These are phyloP conservation scores for Phytophthora vignae DNA, from an alignment of 352 stramenopile species.

Conservation along the genomic window DNA sequence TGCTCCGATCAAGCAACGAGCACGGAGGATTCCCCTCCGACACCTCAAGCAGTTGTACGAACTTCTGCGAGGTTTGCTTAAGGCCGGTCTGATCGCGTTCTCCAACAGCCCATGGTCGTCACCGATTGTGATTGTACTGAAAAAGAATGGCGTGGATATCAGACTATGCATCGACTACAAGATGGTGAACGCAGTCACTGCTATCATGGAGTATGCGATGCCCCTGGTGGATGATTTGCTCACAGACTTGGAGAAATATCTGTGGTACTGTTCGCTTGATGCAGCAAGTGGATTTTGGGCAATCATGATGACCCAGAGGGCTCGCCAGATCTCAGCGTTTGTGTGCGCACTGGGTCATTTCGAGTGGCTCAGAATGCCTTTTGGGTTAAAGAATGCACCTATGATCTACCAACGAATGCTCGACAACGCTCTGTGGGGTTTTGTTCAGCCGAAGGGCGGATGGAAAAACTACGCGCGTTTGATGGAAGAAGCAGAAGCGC, in stretches of 20 bases:
- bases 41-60: background rate
- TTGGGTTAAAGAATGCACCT: too few relatives aligned
- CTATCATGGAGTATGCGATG: background rate
- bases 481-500: too few relatives aligned
- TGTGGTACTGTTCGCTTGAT: background rate
- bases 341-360: background rate
- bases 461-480: too few relatives aligned
- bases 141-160: background rate
- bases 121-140: background rate
- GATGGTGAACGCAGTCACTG: background rate
- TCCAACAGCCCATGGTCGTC: background rate
- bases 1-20: background rate
- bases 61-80: background rate
- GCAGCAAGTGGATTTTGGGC: background rate
- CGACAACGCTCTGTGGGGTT: too few relatives aligned
- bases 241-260: background rate
- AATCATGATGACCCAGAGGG: background rate
- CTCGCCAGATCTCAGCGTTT: background rate
- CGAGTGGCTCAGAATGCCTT: background rate
- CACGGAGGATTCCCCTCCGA: background rate
- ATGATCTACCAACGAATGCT: too few relatives aligned
- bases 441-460: too few relatives aligned
- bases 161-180: constrained; percentile 4
- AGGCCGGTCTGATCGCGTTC: background rate
- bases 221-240: background rate